Conservation (phyloP, 2,329 filamentous ascomycete genomes). For the Rhinocladiella mackenziei region DNA sequence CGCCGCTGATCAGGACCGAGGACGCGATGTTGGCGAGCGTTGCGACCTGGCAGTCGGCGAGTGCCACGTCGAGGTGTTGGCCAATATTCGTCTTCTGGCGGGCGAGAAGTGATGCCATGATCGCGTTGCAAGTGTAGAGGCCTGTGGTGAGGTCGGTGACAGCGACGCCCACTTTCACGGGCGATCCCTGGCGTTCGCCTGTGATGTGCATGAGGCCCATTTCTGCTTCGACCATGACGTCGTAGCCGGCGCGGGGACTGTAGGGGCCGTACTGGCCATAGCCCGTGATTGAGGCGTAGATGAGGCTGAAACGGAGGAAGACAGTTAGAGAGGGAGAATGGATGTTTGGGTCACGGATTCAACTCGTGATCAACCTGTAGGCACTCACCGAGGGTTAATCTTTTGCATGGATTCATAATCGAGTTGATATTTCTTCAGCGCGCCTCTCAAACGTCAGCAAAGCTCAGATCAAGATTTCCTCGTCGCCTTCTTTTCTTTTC, state of each 20-base stretch:
- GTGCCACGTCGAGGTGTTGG: conserved; percentile 84
- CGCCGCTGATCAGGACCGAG: conserved; percentile 79
- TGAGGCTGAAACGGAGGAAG: conserved; percentile 49
- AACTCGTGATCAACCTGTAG: not conserved
- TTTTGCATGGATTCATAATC: conserved; percentile 76
- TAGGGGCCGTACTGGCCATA: conserved; percentile 96
- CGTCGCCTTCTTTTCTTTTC: too few relatives aligned
- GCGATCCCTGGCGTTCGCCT: conserved; percentile 77
- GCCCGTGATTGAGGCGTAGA: conserved; percentile 95
- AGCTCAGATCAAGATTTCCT: not conserved
- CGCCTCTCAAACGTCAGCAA: conserved; percentile 5
- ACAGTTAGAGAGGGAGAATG: not conserved
- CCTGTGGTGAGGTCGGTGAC: conserved; percentile 96
- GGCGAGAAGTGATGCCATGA: conserved; percentile 87
- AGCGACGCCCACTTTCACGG: conserved; percentile 95
- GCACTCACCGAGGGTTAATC: conserved; percentile 63
- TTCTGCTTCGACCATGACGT: conserved; percentile 99
- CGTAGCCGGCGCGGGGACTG: conserved; percentile 81
- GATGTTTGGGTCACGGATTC: too few relatives aligned
- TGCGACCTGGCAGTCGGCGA: conserved; percentile 93
- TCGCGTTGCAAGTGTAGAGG: conserved; percentile 88
- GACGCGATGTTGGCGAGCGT: conserved; percentile 94
- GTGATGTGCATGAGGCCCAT: conserved; percentile 99
- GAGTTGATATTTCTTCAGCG: conserved; percentile 80
- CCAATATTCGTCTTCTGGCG: conserved; percentile 64